Conservation (phyloP, 2,329 filamentous ascomycete genomes). For the Mariannaea elegans region DNA sequence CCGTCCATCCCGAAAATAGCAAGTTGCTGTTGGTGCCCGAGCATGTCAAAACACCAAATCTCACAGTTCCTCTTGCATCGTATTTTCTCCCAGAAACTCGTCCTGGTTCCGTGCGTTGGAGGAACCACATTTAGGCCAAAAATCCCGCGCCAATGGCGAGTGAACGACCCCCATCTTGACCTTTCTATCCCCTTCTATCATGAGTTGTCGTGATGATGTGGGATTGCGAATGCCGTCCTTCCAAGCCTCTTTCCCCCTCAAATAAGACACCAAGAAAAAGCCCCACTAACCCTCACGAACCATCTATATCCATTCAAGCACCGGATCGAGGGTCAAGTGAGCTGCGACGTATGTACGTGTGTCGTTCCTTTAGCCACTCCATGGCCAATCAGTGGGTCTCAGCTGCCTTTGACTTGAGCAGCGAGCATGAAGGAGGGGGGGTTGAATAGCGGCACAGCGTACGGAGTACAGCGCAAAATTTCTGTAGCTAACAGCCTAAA, state of each 20-base stretch:
- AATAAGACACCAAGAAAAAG: conserved; percentile 9
- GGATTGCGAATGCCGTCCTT: conserved; percentile 32
- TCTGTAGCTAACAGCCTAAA: conserved; percentile 13
- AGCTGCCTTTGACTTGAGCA: conserved; percentile 15
- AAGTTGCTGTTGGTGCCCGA: conserved; percentile 32
- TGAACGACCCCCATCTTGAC: conserved; percentile 17
- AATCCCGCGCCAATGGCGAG: conserved; percentile 20
- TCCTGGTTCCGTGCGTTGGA: neutral
- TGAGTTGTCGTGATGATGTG: conserved; percentile 33
- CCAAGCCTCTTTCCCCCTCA: conserved; percentile 30
- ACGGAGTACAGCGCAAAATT: too few relatives aligned
- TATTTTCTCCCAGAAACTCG: conserved; percentile 14
- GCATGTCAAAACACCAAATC: conserved; percentile 19
- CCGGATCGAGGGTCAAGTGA: conserved; percentile 43
- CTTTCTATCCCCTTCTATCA: conserved; percentile 31
- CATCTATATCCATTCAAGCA: conserved; percentile 29
- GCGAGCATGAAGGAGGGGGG: neutral
- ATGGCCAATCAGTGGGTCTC: conserved; percentile 30
- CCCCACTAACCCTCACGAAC: conserved; percentile 27
- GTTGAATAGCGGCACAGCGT: conserved; percentile 1
- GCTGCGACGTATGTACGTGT: conserved; percentile 43
- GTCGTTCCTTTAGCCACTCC: conserved; percentile 35
- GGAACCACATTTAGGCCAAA: neutral
- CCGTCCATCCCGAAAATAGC: neutral
- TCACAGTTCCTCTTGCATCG: conserved; percentile 5